A percentile compares a stretch with the other conserved stretches of the same genome.
These are phyloP conservation scores for Penicillium sp. DNA, from an alignment of 2,329 filamentous ascomycete species.

Conservation along the genomic window DNA sequence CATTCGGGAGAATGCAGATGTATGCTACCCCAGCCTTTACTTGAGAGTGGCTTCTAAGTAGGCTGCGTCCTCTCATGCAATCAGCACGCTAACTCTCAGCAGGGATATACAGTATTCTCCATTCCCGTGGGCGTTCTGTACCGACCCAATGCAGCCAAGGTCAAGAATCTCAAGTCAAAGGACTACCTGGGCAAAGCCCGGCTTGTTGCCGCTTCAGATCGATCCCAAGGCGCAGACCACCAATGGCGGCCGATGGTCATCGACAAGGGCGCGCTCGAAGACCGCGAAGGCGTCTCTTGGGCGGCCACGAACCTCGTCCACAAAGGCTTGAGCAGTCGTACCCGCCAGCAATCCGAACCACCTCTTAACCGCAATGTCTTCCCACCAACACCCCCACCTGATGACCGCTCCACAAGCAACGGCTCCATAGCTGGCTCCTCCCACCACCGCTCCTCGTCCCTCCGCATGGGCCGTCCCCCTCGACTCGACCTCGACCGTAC, in stretches of 20 bases:
- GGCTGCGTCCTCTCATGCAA: background rate
- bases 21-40: conserved; percentile 40
- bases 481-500: conserved; percentile 46
- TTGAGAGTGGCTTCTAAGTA: background rate
- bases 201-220: conserved; percentile 83
- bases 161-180: conserved; percentile 96
- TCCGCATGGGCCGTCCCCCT: conserved; percentile 50
- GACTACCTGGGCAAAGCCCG: conserved; percentile 97
- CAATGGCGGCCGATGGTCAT: conserved; percentile 77
- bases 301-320: conserved; percentile 93
- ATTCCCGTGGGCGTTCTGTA: conserved; percentile 96
- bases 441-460: conserved; percentile 49
- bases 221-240: conserved; percentile 66
- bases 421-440: conserved; percentile 25
- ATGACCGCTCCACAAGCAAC: conserved; percentile 66
- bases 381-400: conserved; percentile 96
- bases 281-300: conserved; percentile 86
- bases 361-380: conserved; percentile 79
- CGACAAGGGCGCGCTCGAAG: conserved; percentile 61
- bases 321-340: conserved; percentile 73
- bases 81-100: conserved; percentile 3
- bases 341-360: conserved; percentile 80
- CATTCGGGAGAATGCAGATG: conserved; percentile 88
- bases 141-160: conserved; percentile 93
- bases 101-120: conserved; percentile 98